These are phyloP conservation scores for Lonicera japonica DNA, from an alignment of 129 eudicot genomes.

Conservation along the genomic window DNA sequence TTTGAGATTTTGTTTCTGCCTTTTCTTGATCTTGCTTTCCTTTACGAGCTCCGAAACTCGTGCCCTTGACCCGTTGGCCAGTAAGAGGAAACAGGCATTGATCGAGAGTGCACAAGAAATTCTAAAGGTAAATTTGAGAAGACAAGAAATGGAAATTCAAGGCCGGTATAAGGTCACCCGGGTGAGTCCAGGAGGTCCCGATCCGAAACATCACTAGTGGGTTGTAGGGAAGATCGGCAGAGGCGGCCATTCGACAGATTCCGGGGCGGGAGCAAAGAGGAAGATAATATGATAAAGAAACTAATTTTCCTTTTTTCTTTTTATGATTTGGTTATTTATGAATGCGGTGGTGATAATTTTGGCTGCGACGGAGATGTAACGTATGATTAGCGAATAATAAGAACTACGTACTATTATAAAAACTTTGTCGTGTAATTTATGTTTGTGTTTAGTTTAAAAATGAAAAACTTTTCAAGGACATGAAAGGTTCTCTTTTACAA, in stretches of 20 bases:
- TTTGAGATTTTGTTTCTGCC: constrained; percentile 28
- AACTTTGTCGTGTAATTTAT: not conserved
- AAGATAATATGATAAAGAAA: not conserved
- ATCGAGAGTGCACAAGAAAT: constrained; percentile 35
- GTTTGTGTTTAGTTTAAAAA: not conserved
- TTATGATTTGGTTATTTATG: not conserved
- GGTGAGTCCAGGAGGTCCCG: constrained; percentile 57
- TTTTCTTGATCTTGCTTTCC: constrained; percentile 25
- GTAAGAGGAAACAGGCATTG: constrained; percentile 16
- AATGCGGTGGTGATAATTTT: not conserved
- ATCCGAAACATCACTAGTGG: constrained; percentile 50
- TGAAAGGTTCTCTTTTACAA: not conserved
- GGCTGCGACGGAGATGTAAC: constrained; percentile 2
- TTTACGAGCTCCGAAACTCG: constrained; percentile 24
- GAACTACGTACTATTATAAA: not conserved
- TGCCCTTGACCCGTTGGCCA: not conserved
- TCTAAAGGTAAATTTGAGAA: constrained; percentile 27
- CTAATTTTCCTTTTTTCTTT: not conserved
- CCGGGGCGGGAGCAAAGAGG: no score
- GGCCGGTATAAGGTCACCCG: constrained; percentile 27
- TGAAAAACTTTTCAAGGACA: not conserved
- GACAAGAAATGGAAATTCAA: constrained; percentile 21
- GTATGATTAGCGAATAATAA: not conserved
- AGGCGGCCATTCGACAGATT: no score
- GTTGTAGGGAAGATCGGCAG: not conserved